Evolutionary conservation across 176 grass and related monocot genomes (phyloP).

Genomic region (Panicum miliaceum): DNA sequence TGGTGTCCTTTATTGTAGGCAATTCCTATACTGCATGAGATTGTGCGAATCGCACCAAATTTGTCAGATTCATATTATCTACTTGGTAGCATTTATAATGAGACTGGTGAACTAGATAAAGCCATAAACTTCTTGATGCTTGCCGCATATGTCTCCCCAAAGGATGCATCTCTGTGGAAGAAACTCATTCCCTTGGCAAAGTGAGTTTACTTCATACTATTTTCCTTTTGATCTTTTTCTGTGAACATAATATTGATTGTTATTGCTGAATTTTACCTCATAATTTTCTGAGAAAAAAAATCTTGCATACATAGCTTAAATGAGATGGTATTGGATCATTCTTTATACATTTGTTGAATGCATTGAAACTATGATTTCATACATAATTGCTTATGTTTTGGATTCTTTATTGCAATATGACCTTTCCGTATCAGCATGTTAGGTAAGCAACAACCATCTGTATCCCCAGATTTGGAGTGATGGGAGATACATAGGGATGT

Average conservation of each 20-base stretch:
- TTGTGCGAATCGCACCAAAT: conserved; percentile 81
- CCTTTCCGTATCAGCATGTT: not conserved
- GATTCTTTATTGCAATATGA: not conserved
- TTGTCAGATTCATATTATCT: conserved; percentile 78
- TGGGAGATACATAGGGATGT: not conserved
- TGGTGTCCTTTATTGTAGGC: conserved; percentile 48
- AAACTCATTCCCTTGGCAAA: conserved; percentile 75
- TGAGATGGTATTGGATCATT: not conserved
- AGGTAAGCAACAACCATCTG: not conserved
- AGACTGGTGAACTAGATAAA: conserved; percentile 72
- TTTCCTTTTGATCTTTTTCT: not conserved
- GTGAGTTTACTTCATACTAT: conserved; percentile 41
- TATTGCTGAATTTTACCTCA: not conserved
- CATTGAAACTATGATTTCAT: not conserved
- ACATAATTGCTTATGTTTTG: not conserved
- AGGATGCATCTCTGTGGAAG: conserved; percentile 83
- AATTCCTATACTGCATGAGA: conserved; percentile 80
- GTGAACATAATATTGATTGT: not conserved
- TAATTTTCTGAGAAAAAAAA: not conserved
- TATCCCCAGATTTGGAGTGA: conserved; percentile 4
- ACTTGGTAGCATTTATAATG: conserved; percentile 79
- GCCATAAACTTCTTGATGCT: conserved; percentile 85
- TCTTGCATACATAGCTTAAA: not conserved
- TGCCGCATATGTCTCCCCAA: conserved; percentile 82
- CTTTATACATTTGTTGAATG: not conserved